Conservation (phyloP, 2,329 filamentous ascomycete species). For the Cladosporium sp. region DNA sequence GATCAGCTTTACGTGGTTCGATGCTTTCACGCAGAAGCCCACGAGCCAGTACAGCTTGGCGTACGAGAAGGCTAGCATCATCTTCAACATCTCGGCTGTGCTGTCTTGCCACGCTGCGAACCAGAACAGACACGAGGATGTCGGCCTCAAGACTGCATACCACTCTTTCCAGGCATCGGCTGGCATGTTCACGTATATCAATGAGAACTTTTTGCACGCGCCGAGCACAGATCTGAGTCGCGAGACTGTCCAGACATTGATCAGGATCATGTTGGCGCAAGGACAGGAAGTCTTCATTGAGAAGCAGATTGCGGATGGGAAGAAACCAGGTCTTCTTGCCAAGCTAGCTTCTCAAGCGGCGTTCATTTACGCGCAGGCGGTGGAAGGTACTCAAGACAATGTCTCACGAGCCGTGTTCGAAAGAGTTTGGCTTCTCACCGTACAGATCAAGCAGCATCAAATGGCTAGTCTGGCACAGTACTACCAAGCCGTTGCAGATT, state of each 20-base stretch:
- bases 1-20: slow-evolving; percentile 98
- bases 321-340: slow-evolving; percentile 87
- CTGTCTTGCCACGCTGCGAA: slow-evolving; percentile 92
- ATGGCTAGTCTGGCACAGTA: slow-evolving; percentile 87
- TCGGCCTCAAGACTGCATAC: slow-evolving; percentile 92
- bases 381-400: slow-evolving; percentile 90
- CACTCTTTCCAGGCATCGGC: slow-evolving; percentile 98
- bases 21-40: slow-evolving; percentile 98
- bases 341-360: slow-evolving; percentile 91
- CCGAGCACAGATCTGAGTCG: slow-evolving; percentile 94
- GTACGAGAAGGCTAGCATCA: slow-evolving; percentile 98
- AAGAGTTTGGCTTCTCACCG: slow-evolving; percentile 84
- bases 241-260: slow-evolving; percentile 93
- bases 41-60: slow-evolving; percentile 95
- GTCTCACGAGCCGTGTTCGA: slow-evolving; percentile 90
- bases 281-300: slow-evolving; percentile 97
- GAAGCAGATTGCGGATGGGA: slow-evolving; percentile 89
- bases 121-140: slow-evolving; percentile 89
- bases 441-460: slow-evolving; percentile 79
- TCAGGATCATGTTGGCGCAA: slow-evolving; percentile 90
- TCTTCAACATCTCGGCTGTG: slow-evolving; percentile 98
- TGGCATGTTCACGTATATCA: slow-evolving; percentile 99
- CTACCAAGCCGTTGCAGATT: slow-evolving; percentile 88
- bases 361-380: slow-evolving; percentile 82
- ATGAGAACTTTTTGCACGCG: slow-evolving; percentile 97